Percentiles rank a stretch among this genome's conserved stretches.
These are phyloP conservation scores for Prunus salicina DNA, from an alignment of 306 rosid species.

Conservation along the genomic window DNA sequence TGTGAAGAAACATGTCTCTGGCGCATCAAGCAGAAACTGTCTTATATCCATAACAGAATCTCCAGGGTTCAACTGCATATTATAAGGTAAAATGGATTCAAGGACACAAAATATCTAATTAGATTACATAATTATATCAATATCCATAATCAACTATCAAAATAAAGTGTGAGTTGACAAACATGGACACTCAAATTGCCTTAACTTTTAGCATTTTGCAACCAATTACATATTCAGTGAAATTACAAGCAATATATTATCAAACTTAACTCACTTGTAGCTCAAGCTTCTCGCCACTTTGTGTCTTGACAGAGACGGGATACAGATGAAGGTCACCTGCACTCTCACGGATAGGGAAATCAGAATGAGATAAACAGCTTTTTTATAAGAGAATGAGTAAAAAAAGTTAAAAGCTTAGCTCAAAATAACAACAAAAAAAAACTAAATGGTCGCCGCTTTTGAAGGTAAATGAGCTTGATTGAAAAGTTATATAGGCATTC, in stretches of 20 bases:
- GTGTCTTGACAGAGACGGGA: constrained; percentile 85
- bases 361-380: not conserved
- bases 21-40: constrained; percentile 97
- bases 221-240: not conserved
- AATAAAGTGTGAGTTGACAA: not conserved
- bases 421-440: not conserved
- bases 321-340: constrained; percentile 95
- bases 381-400: not conserved
- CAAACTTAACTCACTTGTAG: constrained; percentile 70
- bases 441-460: not conserved
- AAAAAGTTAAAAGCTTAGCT: not conserved
- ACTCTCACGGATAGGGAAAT: constrained; percentile 17
- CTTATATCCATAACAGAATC: constrained; percentile 97
- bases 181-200: constrained; percentile 2
- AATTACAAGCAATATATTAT: constrained; percentile 8
- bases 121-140: not conserved
- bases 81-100: constrained; percentile 8
- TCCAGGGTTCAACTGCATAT: constrained; percentile 85
- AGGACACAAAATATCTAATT: not conserved
- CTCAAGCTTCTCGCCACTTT: constrained; percentile 90
- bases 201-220: not conserved
- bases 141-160: not conserved
- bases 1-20: constrained; percentile 93
- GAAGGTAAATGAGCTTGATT: not conserved
- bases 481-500: not conserved